Percentiles rank a stretch among this genome's conserved stretches.
Conservation (phyloP, 768 basidiomycete genomes). For the Lyophyllum atratum region DNA sequence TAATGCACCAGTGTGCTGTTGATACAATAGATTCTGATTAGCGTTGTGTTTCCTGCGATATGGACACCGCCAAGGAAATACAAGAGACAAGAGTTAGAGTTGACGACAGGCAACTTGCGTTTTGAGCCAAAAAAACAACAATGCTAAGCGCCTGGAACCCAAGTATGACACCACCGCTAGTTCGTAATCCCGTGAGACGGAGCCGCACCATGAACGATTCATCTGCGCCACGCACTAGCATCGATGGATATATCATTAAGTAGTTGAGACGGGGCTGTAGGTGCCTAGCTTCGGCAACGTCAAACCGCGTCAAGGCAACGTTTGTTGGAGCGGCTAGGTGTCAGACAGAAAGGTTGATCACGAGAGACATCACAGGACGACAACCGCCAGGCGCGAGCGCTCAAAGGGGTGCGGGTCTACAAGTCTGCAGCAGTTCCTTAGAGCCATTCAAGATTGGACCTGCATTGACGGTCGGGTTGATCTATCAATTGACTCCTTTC, state of each 20-base stretch:
- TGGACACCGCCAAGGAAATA: not conserved
- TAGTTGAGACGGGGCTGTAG: not conserved
- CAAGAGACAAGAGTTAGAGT: not conserved
- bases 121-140: not conserved
- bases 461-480: not conserved
- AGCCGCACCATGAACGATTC: not conserved
- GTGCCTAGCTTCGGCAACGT: not conserved
- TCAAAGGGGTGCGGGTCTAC: not conserved
- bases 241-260: not conserved
- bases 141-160: not conserved
- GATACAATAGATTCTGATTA: not conserved
- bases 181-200: not conserved
- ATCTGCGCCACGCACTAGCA: constrained; percentile 7
- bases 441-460: not conserved
- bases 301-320: not conserved
- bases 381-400: not conserved
- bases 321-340: not conserved
- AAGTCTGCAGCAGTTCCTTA: not conserved
- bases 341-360: not conserved
- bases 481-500: not conserved
- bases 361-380: not conserved
- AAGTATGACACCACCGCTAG: not conserved
- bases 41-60: not conserved
- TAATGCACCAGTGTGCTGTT: not conserved
- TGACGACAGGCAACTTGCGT: not conserved